phyloP scores from a whole-genome alignment of 805 yeast genomes.

The Metschnikowia matae region DNA sequence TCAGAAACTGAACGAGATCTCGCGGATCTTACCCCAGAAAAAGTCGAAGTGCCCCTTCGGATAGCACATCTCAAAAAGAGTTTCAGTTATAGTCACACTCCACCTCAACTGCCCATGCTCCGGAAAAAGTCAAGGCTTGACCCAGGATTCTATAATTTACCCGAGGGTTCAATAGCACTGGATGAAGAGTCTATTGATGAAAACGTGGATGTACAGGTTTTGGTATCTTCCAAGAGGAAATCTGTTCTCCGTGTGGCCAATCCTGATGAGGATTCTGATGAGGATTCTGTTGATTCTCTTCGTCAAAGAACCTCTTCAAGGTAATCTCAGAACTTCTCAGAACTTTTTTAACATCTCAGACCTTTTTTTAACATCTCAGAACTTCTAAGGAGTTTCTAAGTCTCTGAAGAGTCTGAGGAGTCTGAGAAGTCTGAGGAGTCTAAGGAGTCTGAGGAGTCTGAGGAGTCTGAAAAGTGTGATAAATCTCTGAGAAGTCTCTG shows the following conservation, averaged over 20 bases:
- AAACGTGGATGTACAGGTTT: constrained; percentile 63
- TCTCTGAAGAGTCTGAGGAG: no score
- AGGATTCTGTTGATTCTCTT: not conserved
- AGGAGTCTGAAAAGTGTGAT: no score
- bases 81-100: constrained; percentile 21
- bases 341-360: no score
- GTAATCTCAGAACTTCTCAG: no score
- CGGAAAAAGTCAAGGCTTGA: constrained; percentile 14
- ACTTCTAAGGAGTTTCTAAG: no score
- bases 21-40: not conserved
- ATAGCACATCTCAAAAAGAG: constrained; percentile 21
- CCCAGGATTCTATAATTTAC: constrained; percentile 9
- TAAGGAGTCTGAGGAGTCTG: no score
- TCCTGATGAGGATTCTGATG: constrained; percentile 41
- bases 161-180: not conserved
- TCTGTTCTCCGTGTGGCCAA: constrained; percentile 57
- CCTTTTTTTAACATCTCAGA: no score
- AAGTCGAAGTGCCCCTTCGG: constrained; percentile 11
- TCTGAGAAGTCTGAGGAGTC: no score
- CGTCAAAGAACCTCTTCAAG: constrained; percentile 6
- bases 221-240: constrained; percentile 63
- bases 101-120: constrained; percentile 21
- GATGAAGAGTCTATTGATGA: constrained; percentile 43
- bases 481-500: no score
- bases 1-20: no score